Conservation (phyloP, 352 stramenopile species). For the Phytophthora syringae region DNA sequence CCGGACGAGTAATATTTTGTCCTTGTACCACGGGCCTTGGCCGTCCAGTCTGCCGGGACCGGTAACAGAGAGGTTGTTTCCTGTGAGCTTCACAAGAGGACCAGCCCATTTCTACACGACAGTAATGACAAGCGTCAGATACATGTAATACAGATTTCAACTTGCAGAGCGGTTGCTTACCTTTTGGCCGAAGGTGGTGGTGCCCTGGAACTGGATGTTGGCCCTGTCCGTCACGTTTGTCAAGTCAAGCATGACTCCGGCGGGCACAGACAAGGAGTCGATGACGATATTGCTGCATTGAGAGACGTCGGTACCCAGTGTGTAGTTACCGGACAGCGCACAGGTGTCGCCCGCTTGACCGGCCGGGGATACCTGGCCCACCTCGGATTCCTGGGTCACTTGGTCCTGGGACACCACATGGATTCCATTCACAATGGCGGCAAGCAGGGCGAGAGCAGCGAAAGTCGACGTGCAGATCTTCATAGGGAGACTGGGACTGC, state of each 20-base stretch:
- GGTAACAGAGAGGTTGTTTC: conserved; percentile 13
- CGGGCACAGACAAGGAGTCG: conserved; percentile 21
- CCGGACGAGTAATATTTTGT: conserved; percentile 7
- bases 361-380: conserved; percentile 12
- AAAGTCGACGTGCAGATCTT: conserved; percentile 11
- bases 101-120: conserved; percentile 28
- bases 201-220: conserved; percentile 10
- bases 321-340: conserved; percentile 24
- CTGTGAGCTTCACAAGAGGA: conserved; percentile 25
- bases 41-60: conserved; percentile 32
- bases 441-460: conserved; percentile 8
- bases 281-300: conserved; percentile 28
- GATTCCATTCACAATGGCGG: conserved; percentile 4
- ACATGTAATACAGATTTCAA: too few species aligned
- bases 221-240: conserved; percentile 21
- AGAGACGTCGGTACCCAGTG: conserved; percentile 8
- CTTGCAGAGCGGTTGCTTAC: too few species aligned
- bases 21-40: conserved; percentile 33
- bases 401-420: conserved; percentile 17
- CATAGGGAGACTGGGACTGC: conserved; percentile 10
- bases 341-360: conserved; percentile 6
- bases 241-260: conserved; percentile 32
- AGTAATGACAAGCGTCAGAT: too few species aligned
- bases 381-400: conserved; percentile 9
- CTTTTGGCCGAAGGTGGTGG: conserved; percentile 33